phyloP scores from a whole-genome alignment of 441 rosid genomes.

The Melastoma candidum region DNA sequence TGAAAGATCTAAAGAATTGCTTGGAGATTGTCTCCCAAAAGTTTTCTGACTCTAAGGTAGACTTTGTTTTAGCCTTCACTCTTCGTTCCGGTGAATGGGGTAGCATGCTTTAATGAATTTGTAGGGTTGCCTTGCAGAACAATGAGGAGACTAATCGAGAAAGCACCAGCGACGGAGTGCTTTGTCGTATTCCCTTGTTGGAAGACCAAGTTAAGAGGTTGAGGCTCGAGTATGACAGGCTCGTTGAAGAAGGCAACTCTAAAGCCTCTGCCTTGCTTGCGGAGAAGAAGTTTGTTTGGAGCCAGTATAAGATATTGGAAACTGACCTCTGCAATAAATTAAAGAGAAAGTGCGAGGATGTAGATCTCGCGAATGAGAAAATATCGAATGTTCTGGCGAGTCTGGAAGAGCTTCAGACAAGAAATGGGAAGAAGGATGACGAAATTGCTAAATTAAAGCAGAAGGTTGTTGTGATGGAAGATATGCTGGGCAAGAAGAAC shows the following conservation, averaged over 20 bases:
- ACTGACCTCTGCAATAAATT: conserved; percentile 38
- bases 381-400: conserved; percentile 35
- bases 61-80: conserved; percentile 1
- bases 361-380: conserved; percentile 36
- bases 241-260: conserved; percentile 37
- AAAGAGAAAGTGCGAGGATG: conserved; percentile 45
- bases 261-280: conserved; percentile 45
- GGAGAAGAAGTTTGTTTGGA: conserved; percentile 67
- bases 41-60: conserved; percentile 27
- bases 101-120: too few relatives aligned
- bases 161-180: conserved; percentile 4
- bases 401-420: conserved; percentile 45
- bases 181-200: conserved; percentile 4
- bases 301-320: conserved; percentile 52
- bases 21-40: conserved; percentile 32
- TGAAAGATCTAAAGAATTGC: conserved; percentile 50
- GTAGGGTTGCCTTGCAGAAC: too few relatives aligned
- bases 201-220: conserved; percentile 36
- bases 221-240: conserved; percentile 35
- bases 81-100: not conserved
- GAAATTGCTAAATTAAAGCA: conserved; percentile 32
- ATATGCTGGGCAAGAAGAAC: conserved; percentile 25
- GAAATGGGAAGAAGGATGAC: conserved; percentile 53
- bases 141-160: conserved; percentile 9
- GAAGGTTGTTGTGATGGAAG: conserved; percentile 43